phyloP scores from a whole-genome alignment of 768 basidiomycete species.

The Kwoniella mangroviensis region DNA sequence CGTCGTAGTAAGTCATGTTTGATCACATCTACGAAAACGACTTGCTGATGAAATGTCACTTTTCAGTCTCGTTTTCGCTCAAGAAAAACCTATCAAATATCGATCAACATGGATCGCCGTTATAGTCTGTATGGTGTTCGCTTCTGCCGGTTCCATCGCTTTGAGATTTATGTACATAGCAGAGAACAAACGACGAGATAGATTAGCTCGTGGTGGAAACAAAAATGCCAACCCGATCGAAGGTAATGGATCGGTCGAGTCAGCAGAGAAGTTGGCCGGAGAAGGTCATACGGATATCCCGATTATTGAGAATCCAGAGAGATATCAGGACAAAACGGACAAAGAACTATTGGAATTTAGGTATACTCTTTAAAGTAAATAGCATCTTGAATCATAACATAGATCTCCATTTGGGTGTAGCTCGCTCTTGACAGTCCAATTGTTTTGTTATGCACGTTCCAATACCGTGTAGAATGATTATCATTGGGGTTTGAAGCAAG shows the following conservation, averaged over 20 bases:
- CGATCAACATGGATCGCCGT: constrained; percentile 58
- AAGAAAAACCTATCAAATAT: constrained; percentile 53
- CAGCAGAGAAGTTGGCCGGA: constrained; percentile 20
- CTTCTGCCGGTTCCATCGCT: constrained; percentile 34
- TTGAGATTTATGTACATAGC: constrained; percentile 39
- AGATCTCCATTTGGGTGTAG: not conserved
- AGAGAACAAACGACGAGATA: constrained; percentile 48
- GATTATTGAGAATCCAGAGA: constrained; percentile 20
- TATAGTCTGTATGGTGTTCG: constrained; percentile 54
- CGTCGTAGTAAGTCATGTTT: constrained; percentile 29
- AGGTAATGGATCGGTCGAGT: constrained; percentile 10
- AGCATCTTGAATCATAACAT: not conserved
- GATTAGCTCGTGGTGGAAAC: not conserved
- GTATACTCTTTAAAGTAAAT: constrained; percentile 35
- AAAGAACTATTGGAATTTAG: constrained; percentile 46
- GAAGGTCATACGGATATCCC: constrained; percentile 20
- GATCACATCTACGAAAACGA: not conserved
- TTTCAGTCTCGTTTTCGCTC: constrained; percentile 42
- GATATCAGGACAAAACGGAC: constrained; percentile 48
- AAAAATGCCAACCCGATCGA: constrained; percentile 4
- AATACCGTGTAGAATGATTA: no score
- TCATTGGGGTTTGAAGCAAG: no score
- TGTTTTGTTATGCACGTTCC: not conserved
- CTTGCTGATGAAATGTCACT: not conserved
- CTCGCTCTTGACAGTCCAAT: not conserved